A percentile compares a stretch with the other conserved stretches of the same genome.
Evolutionary conservation across 1,284 basidiomycete species (phyloP).

Genomic region (Veloboletus limbatus): DNA sequence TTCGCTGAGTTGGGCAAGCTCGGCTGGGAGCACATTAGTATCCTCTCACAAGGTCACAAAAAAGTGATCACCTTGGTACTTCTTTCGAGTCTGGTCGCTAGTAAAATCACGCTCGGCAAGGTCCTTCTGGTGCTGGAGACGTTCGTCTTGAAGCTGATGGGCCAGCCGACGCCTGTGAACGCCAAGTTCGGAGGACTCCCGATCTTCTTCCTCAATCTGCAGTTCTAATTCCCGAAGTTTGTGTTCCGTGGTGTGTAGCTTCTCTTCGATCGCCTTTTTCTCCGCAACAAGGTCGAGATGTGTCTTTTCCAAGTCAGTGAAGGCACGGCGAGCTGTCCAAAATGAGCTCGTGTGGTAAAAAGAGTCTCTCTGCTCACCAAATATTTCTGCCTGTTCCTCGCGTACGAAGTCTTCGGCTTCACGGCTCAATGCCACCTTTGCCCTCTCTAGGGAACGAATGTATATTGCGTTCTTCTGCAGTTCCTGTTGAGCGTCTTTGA

Average conservation of each 20-base stretch:
- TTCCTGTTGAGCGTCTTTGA: constrained; percentile 78
- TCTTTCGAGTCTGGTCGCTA: constrained; percentile 76
- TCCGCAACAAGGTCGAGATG: constrained; percentile 53
- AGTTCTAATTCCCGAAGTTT: constrained; percentile 61
- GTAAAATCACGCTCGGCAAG: constrained; percentile 74
- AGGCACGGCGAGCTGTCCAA: constrained; percentile 48
- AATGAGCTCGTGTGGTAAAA: constrained; percentile 9
- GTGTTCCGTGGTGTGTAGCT: constrained; percentile 50
- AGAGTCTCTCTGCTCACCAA: constrained; percentile 42
- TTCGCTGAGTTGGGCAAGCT: constrained; percentile 75
- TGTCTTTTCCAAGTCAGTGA: constrained; percentile 63
- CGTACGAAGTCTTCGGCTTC: constrained; percentile 86
- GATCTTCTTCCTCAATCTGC: constrained; percentile 65
- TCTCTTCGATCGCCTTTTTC: constrained; percentile 51
- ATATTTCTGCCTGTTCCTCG: constrained; percentile 64
- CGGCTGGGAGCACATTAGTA: constrained; percentile 42
- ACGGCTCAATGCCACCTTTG: constrained; percentile 69
- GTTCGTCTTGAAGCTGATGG: constrained; percentile 74
- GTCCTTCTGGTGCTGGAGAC: constrained; percentile 74
- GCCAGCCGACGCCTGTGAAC: constrained; percentile 61
- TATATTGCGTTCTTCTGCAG: constrained; percentile 71
- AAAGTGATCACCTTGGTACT: constrained; percentile 64
- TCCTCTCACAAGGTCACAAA: not conserved
- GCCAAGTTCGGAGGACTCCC: constrained; percentile 65
- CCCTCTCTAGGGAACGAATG: constrained; percentile 82